Evolutionary conservation across 139 green algal species (phyloP), one percentile per base, ranked within the genome.

Genomic region (Chlorella ohadii): DNA sequence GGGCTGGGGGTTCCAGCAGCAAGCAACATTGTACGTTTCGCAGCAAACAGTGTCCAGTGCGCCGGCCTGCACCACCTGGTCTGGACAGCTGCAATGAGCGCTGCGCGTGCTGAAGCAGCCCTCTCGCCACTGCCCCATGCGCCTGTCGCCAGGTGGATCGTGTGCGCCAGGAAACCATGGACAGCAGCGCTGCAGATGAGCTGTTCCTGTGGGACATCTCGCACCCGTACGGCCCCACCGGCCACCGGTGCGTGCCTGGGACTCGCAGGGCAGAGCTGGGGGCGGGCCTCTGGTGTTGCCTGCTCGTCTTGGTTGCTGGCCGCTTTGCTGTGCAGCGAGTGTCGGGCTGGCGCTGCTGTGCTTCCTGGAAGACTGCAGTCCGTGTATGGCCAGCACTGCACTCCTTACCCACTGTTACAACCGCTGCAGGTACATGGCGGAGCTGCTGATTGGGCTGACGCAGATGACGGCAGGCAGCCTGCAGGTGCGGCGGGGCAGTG

Each of bases 181-280:
- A 44, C 27, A 41, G 57, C 38, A 67, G 34, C 65, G 27, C 72
- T 1, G 27, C 70, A 4, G 51, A 73, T 13, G 80, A 85, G 36
- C 66, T 85, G 13, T 77, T 85, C 66, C 70, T 79, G 17, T 85
- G 61, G 7, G 80, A 85, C 70, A 77, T 79, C 80, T 78, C 56
- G 4, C 80, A 85, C 80, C 80, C 80, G 9, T 85, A 85, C 68
- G 80, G 80, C 55, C 80, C 80, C 68, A 85, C 80, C 34, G 80
- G 80, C 23, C 80, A 85, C 80, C 61, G 80, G 77, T 59, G 51
- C 12, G 51, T 79, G 47, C 15, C 17, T 28, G 19, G 33, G 66
- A 17, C 16, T 13, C 11, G n/a, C n/a, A 41, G 6, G 28, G 31
- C 65, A 23, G n/a, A 5, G 20, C n/a, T 72, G n/a, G 7, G 15